Conservation (phyloP, 2,329 filamentous ascomycete species). For the Akanthomyces dipterigenus region DNA sequence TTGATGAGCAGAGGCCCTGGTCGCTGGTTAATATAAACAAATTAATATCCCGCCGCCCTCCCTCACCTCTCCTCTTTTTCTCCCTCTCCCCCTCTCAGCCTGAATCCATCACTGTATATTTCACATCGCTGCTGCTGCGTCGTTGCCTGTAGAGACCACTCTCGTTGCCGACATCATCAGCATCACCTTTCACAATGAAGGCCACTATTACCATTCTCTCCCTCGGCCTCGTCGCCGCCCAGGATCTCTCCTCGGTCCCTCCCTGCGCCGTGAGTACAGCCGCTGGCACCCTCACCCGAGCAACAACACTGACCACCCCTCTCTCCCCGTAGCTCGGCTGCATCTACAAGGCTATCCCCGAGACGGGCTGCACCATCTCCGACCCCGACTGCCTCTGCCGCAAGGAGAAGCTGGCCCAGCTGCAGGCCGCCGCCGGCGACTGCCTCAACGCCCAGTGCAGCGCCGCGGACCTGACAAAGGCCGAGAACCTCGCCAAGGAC, state of each 20-base stretch:
- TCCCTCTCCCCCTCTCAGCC: not conserved
- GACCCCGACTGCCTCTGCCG: not conserved
- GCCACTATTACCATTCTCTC: not conserved
- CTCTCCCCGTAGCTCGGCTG: slow-evolving; percentile 1
- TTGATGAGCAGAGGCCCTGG: no score
- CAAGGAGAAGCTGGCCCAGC: slow-evolving; percentile 4
- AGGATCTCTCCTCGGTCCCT: not conserved
- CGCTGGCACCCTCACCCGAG: not conserved
- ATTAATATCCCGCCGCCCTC: not conserved
- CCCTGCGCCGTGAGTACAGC: not conserved
- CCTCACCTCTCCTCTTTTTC: not conserved
- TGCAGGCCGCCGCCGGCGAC: not conserved
- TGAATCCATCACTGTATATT: not conserved
- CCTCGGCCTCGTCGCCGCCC: not conserved
- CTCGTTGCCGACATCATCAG: not conserved
- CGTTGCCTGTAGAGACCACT: not conserved
- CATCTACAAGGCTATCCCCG: not conserved
- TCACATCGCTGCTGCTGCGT: not conserved
- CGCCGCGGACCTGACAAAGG: not conserved
- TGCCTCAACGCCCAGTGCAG: not conserved
- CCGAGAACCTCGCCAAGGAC: not conserved
- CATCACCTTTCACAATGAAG: not conserved
- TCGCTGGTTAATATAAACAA: not conserved
- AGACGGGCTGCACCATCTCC: not conserved
- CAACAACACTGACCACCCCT: not conserved